phyloP scores from a whole-genome alignment of 2,329 filamentous ascomycete species.

The Talaromyces sp. region DNA sequence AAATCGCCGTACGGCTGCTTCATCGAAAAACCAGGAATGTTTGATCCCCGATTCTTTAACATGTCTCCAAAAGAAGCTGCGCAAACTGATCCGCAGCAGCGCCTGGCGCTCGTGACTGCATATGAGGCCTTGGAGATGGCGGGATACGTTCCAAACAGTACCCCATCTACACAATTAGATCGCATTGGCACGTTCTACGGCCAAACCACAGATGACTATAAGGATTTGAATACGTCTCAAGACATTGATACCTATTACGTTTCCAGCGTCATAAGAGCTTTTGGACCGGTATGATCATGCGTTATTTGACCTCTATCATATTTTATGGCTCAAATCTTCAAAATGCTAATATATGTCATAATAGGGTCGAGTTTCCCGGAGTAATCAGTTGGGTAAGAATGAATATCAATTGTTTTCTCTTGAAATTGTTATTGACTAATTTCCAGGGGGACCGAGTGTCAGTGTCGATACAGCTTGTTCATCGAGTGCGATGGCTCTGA shows the following conservation, averaged over 20 bases:
- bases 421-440: neutral
- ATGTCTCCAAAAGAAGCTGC: constrained; percentile 68
- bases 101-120: constrained; percentile 67
- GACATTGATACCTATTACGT: constrained; percentile 65
- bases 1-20: constrained; percentile 32
- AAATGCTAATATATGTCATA: neutral
- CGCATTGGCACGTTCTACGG: constrained; percentile 68
- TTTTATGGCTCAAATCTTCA: constrained; percentile 36
- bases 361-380: neutral
- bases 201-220: constrained; percentile 55
- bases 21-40: constrained; percentile 33
- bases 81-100: constrained; percentile 74
- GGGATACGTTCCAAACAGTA: constrained; percentile 67
- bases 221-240: constrained; percentile 67
- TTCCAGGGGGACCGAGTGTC: constrained; percentile 55
- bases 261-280: constrained; percentile 46
- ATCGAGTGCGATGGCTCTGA: constrained; percentile 59
- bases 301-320: constrained; percentile 53
- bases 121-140: constrained; percentile 77
- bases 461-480: constrained; percentile 70
- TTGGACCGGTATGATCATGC: constrained; percentile 34
- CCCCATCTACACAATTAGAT: constrained; percentile 58
- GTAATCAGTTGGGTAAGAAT: neutral
- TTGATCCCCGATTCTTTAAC: constrained; percentile 39
- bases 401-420: neutral